Evolutionary conservation across 2,329 filamentous ascomycete genomes (phyloP).

Genomic region (Alternaria viburni): DNA sequence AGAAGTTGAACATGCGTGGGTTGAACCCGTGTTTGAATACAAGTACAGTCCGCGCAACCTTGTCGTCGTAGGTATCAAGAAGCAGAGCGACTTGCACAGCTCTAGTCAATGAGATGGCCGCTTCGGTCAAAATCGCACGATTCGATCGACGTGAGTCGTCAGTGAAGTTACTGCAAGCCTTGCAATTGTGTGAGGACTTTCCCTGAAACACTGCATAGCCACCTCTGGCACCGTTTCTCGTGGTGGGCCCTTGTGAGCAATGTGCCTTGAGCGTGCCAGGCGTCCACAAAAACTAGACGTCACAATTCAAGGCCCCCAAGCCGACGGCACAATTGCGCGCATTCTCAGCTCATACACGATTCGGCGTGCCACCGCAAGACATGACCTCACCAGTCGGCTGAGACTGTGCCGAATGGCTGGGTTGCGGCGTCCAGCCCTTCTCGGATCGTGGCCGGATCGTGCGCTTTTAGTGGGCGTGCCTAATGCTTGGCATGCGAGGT

Average conservation of each 20-base stretch:
- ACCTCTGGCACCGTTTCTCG: not conserved
- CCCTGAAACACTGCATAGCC: not conserved
- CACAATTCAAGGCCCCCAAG: not conserved
- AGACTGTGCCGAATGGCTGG: not conserved
- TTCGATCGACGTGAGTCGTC: not conserved
- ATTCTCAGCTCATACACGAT: not conserved
- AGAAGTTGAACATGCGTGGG: conserved; percentile 78
- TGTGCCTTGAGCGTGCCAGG: not conserved
- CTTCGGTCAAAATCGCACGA: not conserved
- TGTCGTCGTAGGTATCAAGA: conserved; percentile 90
- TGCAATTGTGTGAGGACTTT: not conserved
- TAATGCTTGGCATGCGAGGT: not conserved
- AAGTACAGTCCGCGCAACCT: conserved; percentile 83
- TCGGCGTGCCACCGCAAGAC: not conserved
- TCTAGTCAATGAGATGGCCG: not conserved
- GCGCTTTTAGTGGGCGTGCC: not conserved
- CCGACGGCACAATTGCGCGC: conserved; percentile 2
- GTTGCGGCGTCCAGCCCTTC: conserved; percentile 7
- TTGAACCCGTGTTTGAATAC: conserved; percentile 93
- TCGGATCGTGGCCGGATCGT: not conserved
- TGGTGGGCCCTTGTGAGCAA: not conserved
- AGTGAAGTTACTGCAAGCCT: not conserved
- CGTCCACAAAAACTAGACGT: conserved; percentile 1
- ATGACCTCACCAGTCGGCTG: not conserved
- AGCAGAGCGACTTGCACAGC: conserved; percentile 26